A percentile compares a stretch with the other conserved stretches of the same genome.
Evolutionary conservation across 108 stramenopile genomes (phyloP).

Genomic region (Tribonema minus): DNA sequence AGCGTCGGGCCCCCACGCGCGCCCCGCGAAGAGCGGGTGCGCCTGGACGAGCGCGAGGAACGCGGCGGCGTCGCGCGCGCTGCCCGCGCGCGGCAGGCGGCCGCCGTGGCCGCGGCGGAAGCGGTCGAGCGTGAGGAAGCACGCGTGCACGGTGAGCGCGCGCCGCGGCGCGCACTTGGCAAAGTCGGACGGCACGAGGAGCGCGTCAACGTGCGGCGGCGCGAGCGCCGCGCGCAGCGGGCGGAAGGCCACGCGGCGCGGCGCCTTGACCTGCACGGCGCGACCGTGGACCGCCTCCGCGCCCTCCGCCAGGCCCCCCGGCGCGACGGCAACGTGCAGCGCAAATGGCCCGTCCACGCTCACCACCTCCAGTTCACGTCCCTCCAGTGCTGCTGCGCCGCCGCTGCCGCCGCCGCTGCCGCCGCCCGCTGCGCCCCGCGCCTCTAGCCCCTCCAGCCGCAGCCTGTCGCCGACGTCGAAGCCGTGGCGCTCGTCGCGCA

Average conservation of each 20-base stretch:
- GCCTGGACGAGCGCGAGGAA: slow-evolving; percentile 24
- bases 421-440: too few species aligned
- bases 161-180: slow-evolving; percentile 77
- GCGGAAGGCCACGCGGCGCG: slow-evolving; percentile 66
- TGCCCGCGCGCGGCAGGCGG: slow-evolving; percentile 73
- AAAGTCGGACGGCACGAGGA: slow-evolving; percentile 85
- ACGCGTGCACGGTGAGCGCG: slow-evolving; percentile 63
- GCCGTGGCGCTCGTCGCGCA: slow-evolving; percentile 89
- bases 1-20: not conserved
- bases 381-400: too few species aligned
- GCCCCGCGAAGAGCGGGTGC: not conserved
- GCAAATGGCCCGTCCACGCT: too few species aligned
- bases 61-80: slow-evolving; percentile 40
- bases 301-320: too few species aligned
- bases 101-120: slow-evolving; percentile 44
- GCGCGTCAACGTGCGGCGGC: slow-evolving; percentile 62
- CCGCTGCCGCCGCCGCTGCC: too few species aligned
- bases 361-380: too few species aligned
- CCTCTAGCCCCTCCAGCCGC: too few species aligned
- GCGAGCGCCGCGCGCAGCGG: slow-evolving; percentile 69
- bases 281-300: too few species aligned
- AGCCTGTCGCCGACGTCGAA: too few species aligned
- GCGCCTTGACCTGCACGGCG: slow-evolving; percentile 85
- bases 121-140: slow-evolving; percentile 72
- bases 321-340: too few species aligned